Evolutionary conservation across 2,329 filamentous ascomycete species (phyloP).

Genomic region (Acephala macrosclerotiorum): DNA sequence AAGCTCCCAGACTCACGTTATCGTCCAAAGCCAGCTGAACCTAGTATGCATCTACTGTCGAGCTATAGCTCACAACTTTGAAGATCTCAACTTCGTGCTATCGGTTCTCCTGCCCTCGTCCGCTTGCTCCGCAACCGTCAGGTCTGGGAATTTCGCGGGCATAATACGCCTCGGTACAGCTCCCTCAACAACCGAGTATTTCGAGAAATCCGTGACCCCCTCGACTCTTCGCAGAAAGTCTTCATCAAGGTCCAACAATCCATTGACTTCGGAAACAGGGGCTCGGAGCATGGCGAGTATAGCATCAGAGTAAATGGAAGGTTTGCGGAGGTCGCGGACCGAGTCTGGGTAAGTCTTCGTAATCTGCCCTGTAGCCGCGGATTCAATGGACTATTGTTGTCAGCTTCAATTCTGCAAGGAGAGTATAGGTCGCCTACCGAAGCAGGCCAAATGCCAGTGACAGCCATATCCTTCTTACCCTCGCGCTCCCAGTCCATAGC

Average conservation of each 20-base stretch:
- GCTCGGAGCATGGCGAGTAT: conserved; percentile 74
- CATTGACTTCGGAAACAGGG: conserved; percentile 69
- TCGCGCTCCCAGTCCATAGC: conserved; percentile 79
- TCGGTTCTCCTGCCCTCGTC: conserved; percentile 79
- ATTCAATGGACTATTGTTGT: conserved; percentile 67
- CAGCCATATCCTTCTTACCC: conserved; percentile 71
- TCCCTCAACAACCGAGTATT: conserved; percentile 74
- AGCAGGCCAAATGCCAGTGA: conserved; percentile 85
- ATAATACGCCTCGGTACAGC: conserved; percentile 76
- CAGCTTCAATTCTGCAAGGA: background rate
- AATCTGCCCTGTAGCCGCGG: conserved; percentile 71
- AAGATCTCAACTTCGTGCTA: conserved; percentile 54
- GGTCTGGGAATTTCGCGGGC: conserved; percentile 70
- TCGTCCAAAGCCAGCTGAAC: background rate
- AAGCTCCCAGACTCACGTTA: too few relatives aligned
- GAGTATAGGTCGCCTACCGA: conserved; percentile 60
- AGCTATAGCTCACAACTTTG: conserved; percentile 6
- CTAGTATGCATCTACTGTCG: background rate
- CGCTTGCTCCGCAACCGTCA: conserved; percentile 78
- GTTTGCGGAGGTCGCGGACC: conserved; percentile 67
- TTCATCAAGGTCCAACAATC: conserved; percentile 77
- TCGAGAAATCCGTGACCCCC: conserved; percentile 73
- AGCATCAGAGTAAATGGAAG: conserved; percentile 81
- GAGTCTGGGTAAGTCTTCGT: conserved; percentile 53
- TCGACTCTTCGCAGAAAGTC: conserved; percentile 75